These are phyloP conservation scores for Eutrema yunnanense DNA, from an alignment of 345 rosid species.

Conservation along the genomic window DNA sequence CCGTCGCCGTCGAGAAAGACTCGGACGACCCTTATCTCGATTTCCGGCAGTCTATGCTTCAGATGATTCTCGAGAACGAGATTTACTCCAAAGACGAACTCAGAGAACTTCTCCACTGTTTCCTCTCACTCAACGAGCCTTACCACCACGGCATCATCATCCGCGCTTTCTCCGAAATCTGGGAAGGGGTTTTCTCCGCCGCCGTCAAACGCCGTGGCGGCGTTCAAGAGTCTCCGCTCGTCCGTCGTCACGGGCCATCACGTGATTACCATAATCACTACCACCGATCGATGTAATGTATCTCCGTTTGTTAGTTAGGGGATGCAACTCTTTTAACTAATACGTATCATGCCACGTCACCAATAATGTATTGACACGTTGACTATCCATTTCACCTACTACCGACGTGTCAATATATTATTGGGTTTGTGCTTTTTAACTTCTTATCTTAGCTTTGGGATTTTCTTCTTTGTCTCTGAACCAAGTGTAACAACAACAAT, in stretches of 20 bases:
- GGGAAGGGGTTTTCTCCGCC: conserved; percentile 72
- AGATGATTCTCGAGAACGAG: conserved; percentile 87
- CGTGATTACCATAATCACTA: conserved; percentile 10
- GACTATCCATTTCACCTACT: conserved; percentile 9
- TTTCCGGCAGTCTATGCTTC: conserved; percentile 89
- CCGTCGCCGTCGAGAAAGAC: conserved; percentile 90
- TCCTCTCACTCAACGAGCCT: conserved; percentile 76
- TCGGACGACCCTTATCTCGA: conserved; percentile 90
- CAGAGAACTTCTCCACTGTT: conserved; percentile 75
- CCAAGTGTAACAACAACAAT: conserved; percentile 15
- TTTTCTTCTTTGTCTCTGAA: conserved; percentile 11
- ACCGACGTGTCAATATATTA: conserved; percentile 28
- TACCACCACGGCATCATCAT: conserved; percentile 73
- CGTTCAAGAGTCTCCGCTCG: conserved; percentile 24
- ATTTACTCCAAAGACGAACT: conserved; percentile 80
- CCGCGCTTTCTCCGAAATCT: conserved; percentile 88
- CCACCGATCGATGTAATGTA: background rate
- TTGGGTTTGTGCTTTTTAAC: conserved; percentile 28
- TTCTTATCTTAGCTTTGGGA: conserved; percentile 14
- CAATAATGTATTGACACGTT: conserved; percentile 34
- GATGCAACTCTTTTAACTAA: conserved; percentile 8
- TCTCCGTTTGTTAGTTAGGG: background rate
- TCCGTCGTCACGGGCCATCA: conserved; percentile 23
- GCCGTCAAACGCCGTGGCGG: conserved; percentile 27
- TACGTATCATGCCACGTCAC: conserved; percentile 14